phyloP scores from a whole-genome alignment of 2,329 filamentous ascomycete genomes.

The Trichoderma gracile region DNA sequence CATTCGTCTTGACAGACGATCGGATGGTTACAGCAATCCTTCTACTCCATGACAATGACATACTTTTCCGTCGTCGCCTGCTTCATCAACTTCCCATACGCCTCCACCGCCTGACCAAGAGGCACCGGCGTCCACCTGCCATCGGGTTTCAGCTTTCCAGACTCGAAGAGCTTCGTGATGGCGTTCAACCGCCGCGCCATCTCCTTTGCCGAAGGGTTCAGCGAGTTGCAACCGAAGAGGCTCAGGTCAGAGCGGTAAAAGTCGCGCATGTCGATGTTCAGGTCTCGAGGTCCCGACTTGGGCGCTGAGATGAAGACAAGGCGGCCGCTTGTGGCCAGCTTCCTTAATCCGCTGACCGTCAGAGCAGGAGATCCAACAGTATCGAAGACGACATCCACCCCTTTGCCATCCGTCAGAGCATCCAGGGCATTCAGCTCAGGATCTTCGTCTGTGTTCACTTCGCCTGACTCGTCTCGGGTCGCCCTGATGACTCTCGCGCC shows the following conservation, averaged over 20 bases:
- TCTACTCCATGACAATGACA: conserved; percentile 21
- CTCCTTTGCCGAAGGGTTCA: conserved; percentile 20
- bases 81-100: conserved; percentile 13
- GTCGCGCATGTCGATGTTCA: conserved; percentile 23
- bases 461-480: conserved; percentile 6
- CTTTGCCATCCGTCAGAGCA: conserved; percentile 6
- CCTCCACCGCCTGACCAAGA: conserved; percentile 8
- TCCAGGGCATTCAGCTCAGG: conserved; percentile 8
- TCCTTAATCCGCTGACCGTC: background rate
- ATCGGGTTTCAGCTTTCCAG: background rate
- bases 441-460: conserved; percentile 19
- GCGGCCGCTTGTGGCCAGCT: conserved; percentile 10
- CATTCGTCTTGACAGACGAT: background rate
- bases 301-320: conserved; percentile 22
- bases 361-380: conserved; percentile 14
- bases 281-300: conserved; percentile 5
- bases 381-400: conserved; percentile 18
- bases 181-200: conserved; percentile 11
- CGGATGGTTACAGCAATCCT: background rate
- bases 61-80: conserved; percentile 2
- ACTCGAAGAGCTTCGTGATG: conserved; percentile 16
- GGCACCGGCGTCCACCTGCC: conserved; percentile 18
- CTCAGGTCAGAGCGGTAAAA: conserved; percentile 26
- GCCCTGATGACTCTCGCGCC: conserved; percentile 18
- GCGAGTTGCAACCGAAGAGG: conserved; percentile 24